These are phyloP conservation scores for Aspergillus indologenus DNA, from an alignment of 495 filamentous ascomycete genomes.

Conservation along the genomic window DNA sequence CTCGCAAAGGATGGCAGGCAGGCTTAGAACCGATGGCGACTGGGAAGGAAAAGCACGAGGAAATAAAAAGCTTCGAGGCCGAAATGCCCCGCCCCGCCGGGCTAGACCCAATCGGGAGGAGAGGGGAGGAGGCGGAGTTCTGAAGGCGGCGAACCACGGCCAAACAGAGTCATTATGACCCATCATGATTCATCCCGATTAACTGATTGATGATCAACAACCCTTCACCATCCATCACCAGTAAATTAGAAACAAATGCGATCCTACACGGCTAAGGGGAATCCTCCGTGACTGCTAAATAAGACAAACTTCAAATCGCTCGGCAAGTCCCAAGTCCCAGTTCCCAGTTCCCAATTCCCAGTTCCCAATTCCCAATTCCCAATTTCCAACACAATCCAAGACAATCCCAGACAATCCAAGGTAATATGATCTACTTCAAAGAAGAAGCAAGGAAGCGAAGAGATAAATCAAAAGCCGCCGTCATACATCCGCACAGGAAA, in stretches of 20 bases:
- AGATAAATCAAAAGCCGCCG: no score
- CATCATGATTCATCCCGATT: slow-evolving; percentile 16
- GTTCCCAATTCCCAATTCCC: no score
- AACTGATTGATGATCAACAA: no score
- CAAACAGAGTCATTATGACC: slow-evolving; percentile 7
- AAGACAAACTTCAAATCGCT: slow-evolving; percentile 4
- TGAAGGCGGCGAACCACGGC: slow-evolving; percentile 1
- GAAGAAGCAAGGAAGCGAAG: no score
- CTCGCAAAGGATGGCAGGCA: background rate
- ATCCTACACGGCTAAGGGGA: slow-evolving; percentile 4
- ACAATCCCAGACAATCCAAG: slow-evolving; percentile 4
- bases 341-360: no score
- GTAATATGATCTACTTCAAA: slow-evolving; percentile 8
- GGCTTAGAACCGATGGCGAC: background rate
- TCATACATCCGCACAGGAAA: no score
- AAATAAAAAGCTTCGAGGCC: slow-evolving; percentile 15
- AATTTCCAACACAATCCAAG: slow-evolving; percentile 6
- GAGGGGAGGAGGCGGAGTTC: no score
- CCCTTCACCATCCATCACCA: no score
- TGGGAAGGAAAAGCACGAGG: slow-evolving; percentile 12
- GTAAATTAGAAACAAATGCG: background rate
- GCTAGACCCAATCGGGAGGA: slow-evolving; percentile 22
- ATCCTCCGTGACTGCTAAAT: slow-evolving; percentile 10
- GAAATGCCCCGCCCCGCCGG: slow-evolving; percentile 11
- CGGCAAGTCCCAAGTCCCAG: slow-evolving; percentile 4